Conservation (phyloP, 2,329 filamentous ascomycete genomes). For the Botrytis aclada region DNA sequence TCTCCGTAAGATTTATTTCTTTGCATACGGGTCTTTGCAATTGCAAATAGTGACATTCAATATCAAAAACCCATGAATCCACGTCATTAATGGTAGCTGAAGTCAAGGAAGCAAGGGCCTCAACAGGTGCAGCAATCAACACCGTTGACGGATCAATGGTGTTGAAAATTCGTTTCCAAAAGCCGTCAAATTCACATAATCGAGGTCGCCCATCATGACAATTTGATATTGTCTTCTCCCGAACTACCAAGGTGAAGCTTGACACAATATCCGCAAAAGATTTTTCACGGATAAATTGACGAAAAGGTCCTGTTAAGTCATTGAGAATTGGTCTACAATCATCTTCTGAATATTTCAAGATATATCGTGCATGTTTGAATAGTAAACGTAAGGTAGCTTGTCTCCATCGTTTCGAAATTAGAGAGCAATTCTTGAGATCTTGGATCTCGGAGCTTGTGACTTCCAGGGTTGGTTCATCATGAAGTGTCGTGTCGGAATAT, state of each 20-base stretch:
- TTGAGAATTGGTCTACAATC: constrained; percentile 21
- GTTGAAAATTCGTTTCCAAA: constrained; percentile 56
- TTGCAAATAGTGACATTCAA: constrained; percentile 58
- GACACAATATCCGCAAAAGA: constrained; percentile 42
- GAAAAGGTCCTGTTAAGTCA: constrained; percentile 29
- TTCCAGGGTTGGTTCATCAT: constrained; percentile 47
- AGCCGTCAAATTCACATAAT: constrained; percentile 30
- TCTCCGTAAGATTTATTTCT: background rate
- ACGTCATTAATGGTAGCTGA: constrained; percentile 54
- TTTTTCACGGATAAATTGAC: constrained; percentile 40
- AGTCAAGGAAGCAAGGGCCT: constrained; percentile 59
- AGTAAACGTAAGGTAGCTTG: constrained; percentile 51
- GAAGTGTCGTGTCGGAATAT: constrained; percentile 41
- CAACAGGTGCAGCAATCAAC: constrained; percentile 59
- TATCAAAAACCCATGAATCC: constrained; percentile 63
- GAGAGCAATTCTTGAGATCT: constrained; percentile 55
- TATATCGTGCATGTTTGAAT: constrained; percentile 52
- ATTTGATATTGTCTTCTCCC: constrained; percentile 29
- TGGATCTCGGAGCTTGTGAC: constrained; percentile 41
- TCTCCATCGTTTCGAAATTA: constrained; percentile 53
- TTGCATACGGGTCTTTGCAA: constrained; percentile 36
- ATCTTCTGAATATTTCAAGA: constrained; percentile 31
- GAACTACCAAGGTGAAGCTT: constrained; percentile 47
- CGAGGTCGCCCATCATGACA: constrained; percentile 16
- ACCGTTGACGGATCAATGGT: constrained; percentile 52